Conservation (phyloP, 106 monocot species). For the Cymbidium sinense region DNA sequence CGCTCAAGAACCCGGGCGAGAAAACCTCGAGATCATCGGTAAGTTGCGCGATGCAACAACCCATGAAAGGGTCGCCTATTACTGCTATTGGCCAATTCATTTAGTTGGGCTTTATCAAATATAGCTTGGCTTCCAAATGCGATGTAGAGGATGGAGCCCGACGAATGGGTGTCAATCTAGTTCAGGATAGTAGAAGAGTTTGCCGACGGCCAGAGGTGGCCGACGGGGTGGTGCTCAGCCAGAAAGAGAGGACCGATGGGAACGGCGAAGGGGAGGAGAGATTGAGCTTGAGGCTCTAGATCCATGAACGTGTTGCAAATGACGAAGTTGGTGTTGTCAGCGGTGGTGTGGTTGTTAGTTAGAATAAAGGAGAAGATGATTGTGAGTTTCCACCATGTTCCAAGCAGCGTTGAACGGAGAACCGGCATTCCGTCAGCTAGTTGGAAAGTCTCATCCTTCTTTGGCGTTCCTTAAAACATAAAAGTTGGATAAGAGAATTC, state of each 20-base stretch:
- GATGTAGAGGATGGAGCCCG: conserved; percentile 21
- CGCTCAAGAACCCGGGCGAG: too few relatives aligned
- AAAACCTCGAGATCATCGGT: too few relatives aligned
- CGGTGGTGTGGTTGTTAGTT: background rate
- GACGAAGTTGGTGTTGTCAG: conserved; percentile 7
- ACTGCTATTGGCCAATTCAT: conserved; percentile 23
- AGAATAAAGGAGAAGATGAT: background rate
- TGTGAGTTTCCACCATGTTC: conserved; percentile 13
- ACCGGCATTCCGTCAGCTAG: background rate
- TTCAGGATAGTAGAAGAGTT: background rate
- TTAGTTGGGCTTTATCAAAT: conserved; percentile 13
- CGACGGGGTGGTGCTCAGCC: background rate
- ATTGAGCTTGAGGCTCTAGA: conserved; percentile 5
- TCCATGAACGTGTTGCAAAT: conserved; percentile 40
- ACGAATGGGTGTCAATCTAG: conserved; percentile 20
- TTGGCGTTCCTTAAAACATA: background rate
- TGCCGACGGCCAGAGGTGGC: conserved; percentile 25
- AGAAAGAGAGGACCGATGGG: conserved; percentile 13
- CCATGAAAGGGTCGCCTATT: too few relatives aligned
- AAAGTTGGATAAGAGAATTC: too few relatives aligned
- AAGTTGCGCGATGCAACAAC: too few relatives aligned
- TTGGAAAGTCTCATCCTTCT: conserved; percentile 1
- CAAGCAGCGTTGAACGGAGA: conserved; percentile 1
- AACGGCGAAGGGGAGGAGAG: conserved; percentile 17
- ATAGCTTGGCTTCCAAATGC: conserved; percentile 33